Conservation (phyloP, 2,329 filamentous ascomycete genomes). For the Beauveria caledonica region DNA sequence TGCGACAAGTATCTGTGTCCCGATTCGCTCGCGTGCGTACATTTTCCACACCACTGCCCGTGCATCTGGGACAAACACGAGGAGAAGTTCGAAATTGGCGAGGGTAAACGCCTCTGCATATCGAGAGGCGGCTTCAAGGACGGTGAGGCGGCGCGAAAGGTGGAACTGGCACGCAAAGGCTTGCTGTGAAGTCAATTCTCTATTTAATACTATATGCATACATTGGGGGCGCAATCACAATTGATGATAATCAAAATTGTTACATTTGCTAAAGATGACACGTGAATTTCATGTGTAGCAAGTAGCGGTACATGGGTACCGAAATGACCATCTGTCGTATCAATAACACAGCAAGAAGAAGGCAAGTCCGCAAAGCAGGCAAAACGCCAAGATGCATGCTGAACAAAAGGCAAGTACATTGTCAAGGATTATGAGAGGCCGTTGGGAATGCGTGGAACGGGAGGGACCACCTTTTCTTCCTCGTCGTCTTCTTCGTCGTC, state of each 20-base stretch:
- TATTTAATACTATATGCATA: neutral
- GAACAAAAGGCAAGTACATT: neutral
- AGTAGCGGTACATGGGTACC: neutral
- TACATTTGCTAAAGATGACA: neutral
- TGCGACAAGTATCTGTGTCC: constrained; percentile 95
- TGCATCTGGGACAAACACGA: constrained; percentile 72
- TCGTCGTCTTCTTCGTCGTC: constrained; percentile 48
- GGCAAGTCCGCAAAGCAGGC: neutral
- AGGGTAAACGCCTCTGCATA: constrained; percentile 65
- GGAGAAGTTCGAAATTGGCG: constrained; percentile 67
- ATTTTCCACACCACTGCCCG: constrained; percentile 94
- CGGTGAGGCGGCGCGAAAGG: constrained; percentile 64
- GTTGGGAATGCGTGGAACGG: constrained; percentile 39
- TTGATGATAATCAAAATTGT: constrained; percentile 5
- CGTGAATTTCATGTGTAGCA: neutral
- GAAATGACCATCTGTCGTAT: neutral
- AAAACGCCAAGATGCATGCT: constrained; percentile 3
- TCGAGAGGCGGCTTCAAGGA: constrained; percentile 67
- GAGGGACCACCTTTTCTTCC: constrained; percentile 32
- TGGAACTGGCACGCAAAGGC: constrained; percentile 74
- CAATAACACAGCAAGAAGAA: neutral
- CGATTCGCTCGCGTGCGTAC: constrained; percentile 86
- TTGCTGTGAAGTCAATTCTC: constrained; percentile 42
- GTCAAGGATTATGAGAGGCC: constrained; percentile 21
- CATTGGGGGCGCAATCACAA: neutral